Percentiles rank a stretch among this genome's conserved stretches.
phyloP scores from a whole-genome alignment of 2,329 filamentous ascomycete genomes.

The Whalleya microplaca region DNA sequence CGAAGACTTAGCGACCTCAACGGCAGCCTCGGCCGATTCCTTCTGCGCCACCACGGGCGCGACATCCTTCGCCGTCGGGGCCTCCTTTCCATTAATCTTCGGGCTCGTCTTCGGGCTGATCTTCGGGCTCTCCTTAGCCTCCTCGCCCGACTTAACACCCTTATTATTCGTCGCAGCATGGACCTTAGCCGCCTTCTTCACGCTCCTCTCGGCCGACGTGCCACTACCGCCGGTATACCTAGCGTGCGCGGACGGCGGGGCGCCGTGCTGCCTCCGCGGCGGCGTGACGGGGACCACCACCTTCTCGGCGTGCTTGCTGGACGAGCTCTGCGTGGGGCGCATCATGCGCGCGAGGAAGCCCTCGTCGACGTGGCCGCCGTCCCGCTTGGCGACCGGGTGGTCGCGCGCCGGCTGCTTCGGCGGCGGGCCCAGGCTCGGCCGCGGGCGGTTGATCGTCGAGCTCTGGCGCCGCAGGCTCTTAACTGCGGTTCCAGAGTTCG shows the following conservation, averaged over 20 bases:
- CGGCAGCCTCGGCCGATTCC: slow-evolving; percentile 25
- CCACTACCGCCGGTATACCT: too few species aligned
- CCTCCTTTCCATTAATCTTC: slow-evolving; percentile 24
- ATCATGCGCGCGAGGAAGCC: slow-evolving; percentile 81
- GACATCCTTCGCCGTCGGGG: slow-evolving; percentile 32
- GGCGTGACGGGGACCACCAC: slow-evolving; percentile 46
- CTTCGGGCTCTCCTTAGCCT: slow-evolving; percentile 18
- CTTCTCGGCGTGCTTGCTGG: slow-evolving; percentile 71
- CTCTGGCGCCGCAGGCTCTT: slow-evolving; percentile 49
- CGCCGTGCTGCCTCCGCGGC: slow-evolving; percentile 45
- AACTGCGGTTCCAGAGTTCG: slow-evolving; percentile 34
- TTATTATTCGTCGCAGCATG: slow-evolving; percentile 31
- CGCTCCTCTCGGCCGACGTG: slow-evolving; percentile 17
- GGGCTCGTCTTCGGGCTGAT: slow-evolving; percentile 12
- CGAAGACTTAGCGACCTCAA: slow-evolving; percentile 25
- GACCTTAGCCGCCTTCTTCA: slow-evolving; percentile 34
- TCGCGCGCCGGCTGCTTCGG: slow-evolving; percentile 60
- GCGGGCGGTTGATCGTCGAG: slow-evolving; percentile 48
- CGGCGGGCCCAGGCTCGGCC: slow-evolving; percentile 61
- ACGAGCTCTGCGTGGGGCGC: slow-evolving; percentile 72
- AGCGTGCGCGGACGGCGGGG: too few species aligned
- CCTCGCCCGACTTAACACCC: too few species aligned
- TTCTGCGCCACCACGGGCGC: slow-evolving; percentile 26
- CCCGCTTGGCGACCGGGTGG: slow-evolving; percentile 50
- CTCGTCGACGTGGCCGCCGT: slow-evolving; percentile 64